Conservation (phyloP, 768 basidiomycete genomes). For the Ramaria rubella region DNA sequence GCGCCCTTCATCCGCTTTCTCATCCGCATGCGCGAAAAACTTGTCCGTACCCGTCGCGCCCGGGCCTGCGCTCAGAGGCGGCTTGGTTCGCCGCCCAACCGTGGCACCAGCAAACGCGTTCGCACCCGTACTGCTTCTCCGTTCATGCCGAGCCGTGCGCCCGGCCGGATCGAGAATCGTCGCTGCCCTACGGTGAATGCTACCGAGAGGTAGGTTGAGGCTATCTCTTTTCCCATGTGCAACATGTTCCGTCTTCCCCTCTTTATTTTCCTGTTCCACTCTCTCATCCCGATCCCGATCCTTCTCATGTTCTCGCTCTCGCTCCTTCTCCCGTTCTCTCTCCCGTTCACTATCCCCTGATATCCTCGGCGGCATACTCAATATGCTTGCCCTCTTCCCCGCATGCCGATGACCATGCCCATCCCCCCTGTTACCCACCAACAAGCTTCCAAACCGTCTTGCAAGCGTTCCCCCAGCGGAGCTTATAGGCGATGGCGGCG, state of each 20-base stretch:
- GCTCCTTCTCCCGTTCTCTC: constrained; percentile 32
- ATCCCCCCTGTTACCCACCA: constrained; percentile 38
- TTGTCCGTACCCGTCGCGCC: constrained; percentile 25
- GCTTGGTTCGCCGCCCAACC: constrained; percentile 41
- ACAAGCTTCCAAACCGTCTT: constrained; percentile 66
- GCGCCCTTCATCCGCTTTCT: constrained; percentile 26
- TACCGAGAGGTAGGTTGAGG: constrained; percentile 51
- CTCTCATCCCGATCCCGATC: background rate
- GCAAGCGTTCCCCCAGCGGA: constrained; percentile 57
- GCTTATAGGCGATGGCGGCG: constrained; percentile 37
- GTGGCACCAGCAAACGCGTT: constrained; percentile 47
- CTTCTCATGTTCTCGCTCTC: constrained; percentile 14
- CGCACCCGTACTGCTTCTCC: constrained; percentile 72
- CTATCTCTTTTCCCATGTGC: constrained; percentile 20
- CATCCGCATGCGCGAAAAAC: constrained; percentile 45
- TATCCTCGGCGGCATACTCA: constrained; percentile 35
- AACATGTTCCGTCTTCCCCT: background rate
- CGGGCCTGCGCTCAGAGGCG: constrained; percentile 21
- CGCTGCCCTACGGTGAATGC: constrained; percentile 65
- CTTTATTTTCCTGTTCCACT: background rate
- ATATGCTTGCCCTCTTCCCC: constrained; percentile 45
- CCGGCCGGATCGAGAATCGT: constrained; percentile 69
- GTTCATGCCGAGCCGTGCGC: constrained; percentile 56
- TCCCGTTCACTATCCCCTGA: constrained; percentile 24
- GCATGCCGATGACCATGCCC: constrained; percentile 35